Conservation (phyloP, 257 asterid genomes). For the Solanum corneliomulleri region DNA sequence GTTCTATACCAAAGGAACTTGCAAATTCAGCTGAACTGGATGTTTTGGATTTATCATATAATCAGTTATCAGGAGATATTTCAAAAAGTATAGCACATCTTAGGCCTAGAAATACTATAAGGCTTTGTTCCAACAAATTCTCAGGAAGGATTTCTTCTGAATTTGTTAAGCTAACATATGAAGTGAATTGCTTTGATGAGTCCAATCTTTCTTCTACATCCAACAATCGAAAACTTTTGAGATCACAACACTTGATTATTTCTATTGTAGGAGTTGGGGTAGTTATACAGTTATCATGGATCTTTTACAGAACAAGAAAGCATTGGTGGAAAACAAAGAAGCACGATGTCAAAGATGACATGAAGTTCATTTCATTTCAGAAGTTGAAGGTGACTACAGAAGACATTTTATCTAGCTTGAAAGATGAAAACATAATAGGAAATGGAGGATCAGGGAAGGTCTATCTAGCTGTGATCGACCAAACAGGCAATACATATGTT, state of each 20-base stretch:
- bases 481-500: conserved; percentile 22
- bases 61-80: conserved; percentile 17
- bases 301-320: conserved; percentile 27
- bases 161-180: not conserved
- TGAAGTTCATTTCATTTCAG: conserved; percentile 73
- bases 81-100: not conserved
- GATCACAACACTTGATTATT: not conserved
- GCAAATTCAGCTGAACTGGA: not conserved
- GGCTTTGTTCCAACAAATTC: conserved; percentile 16
- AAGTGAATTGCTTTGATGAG: conserved; percentile 11
- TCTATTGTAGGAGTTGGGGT: not conserved
- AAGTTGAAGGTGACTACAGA: conserved; percentile 25
- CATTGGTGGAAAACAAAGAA: conserved; percentile 31
- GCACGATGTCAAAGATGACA: conserved; percentile 26
- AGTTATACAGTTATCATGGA: not conserved
- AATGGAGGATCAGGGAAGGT: conserved; percentile 59
- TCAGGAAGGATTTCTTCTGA: conserved; percentile 12
- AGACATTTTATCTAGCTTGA: conserved; percentile 28
- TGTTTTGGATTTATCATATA: conserved; percentile 20
- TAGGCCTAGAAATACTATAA: not conserved
- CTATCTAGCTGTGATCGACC: conserved; percentile 17
- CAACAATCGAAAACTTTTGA: not conserved
- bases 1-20: not conserved
- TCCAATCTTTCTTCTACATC: conserved; percentile 12
- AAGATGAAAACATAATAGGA: conserved; percentile 41